phyloP scores from a whole-genome alignment of 164 flowering plant species.

The Protea cynaroides region DNA sequence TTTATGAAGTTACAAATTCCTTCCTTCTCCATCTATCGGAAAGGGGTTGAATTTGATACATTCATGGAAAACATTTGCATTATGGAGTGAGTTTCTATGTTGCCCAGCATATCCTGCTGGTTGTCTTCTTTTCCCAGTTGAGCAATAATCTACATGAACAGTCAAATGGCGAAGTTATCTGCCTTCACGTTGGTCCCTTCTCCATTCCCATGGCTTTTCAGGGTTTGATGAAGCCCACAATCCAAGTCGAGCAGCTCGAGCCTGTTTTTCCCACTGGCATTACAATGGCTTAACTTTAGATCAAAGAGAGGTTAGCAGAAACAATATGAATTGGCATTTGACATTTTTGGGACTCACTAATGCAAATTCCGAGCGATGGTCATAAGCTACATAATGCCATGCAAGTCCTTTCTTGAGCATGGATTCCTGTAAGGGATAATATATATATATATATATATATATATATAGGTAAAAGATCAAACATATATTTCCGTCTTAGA shows the following conservation, averaged over 20 bases:
- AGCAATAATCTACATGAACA: too few relatives aligned
- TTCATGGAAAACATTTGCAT: too few relatives aligned
- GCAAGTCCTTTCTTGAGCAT: constrained; percentile 87
- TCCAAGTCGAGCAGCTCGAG: constrained; percentile 60
- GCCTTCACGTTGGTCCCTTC: constrained; percentile 52
- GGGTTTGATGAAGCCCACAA: constrained; percentile 83
- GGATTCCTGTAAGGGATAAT: constrained; percentile 33
- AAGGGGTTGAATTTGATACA: too few relatives aligned
- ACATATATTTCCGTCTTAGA: background rate
- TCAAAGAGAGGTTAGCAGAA: background rate
- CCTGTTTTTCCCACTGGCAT: constrained; percentile 74
- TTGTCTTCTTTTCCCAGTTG: too few relatives aligned
- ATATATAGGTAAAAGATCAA: background rate
- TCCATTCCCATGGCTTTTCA: constrained; percentile 94
- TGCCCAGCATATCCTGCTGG: too few relatives aligned
- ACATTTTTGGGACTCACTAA: constrained; percentile 27
- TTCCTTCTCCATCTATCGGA: too few relatives aligned
- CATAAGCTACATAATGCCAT: constrained; percentile 84
- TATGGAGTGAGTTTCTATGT: too few relatives aligned
- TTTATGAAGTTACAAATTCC: too few relatives aligned
- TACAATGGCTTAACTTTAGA: background rate
- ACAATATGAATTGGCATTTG: too few relatives aligned
- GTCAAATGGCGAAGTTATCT: constrained; percentile 14
- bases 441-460: too few relatives aligned
- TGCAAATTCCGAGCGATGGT: constrained; percentile 52